Evolutionary conservation across 345 rosid species (phyloP).

Genomic region (Stellera chamaejasme): DNA sequence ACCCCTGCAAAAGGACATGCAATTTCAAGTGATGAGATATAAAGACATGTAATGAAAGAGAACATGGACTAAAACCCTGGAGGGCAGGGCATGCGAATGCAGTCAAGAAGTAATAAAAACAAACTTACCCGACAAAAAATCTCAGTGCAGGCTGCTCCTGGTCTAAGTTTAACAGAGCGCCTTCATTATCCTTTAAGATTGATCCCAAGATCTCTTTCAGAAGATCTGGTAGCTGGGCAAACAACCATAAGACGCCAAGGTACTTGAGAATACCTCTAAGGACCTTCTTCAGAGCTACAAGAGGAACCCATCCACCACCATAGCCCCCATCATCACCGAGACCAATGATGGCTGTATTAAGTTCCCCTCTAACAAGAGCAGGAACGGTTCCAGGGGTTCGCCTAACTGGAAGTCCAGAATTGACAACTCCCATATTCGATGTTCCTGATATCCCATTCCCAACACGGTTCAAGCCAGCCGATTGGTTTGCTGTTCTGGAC

Average conservation of each 20-base stretch:
- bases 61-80: neutral
- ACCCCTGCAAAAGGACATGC: slow-evolving; percentile 49
- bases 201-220: slow-evolving; percentile 92
- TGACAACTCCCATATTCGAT: slow-evolving; percentile 43
- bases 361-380: slow-evolving; percentile 90
- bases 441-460: slow-evolving; percentile 60
- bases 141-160: slow-evolving; percentile 98
- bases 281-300: slow-evolving; percentile 98
- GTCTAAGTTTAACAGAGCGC: slow-evolving; percentile 92
- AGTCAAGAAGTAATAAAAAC: slow-evolving; percentile 6
- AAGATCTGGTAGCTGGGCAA: slow-evolving; percentile 90
- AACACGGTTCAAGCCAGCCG: slow-evolving; percentile 60
- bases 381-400: slow-evolving; percentile 79
- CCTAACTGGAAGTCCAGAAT: slow-evolving; percentile 68
- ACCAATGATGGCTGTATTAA: slow-evolving; percentile 93
- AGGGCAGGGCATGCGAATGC: neutral
- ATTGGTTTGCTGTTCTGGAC: slow-evolving; percentile 53
- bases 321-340: slow-evolving; percentile 99
- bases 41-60: neutral
- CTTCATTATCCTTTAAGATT: slow-evolving; percentile 88
- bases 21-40: slow-evolving; percentile 8
- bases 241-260: slow-evolving; percentile 96
- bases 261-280: slow-evolving; percentile 91
- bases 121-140: slow-evolving; percentile 93
- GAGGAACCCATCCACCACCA: slow-evolving; percentile 99